Evolutionary conservation across 768 basidiomycete species (phyloP), one percentile per base, ranked within the genome.

Genomic region (Sistotremastrum suecicum): DNA sequence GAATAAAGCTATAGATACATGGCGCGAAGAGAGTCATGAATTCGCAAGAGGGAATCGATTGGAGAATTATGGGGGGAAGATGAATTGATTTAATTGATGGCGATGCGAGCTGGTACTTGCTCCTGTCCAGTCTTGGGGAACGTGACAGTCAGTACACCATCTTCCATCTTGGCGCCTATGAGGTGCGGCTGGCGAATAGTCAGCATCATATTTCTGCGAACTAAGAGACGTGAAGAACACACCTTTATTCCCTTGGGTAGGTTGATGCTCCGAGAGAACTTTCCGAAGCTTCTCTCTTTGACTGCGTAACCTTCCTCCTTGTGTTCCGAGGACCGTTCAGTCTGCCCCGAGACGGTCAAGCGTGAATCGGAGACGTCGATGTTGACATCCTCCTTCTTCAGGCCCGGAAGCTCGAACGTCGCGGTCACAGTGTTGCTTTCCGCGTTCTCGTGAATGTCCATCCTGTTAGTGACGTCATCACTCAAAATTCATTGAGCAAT

Each of bases 371-470:
- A 64, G 12, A 75, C 56, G 43, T 75, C 66, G 42, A 76, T 69
- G 34, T 58, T 52, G 38, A 76, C 63, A 42, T 66, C 62, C 38
- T 71, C 66, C 44, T 72, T 70, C 44, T 64, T 69, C 44, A 76
- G 54, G 6, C 76, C 74, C 4, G 76, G 75, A 1, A 75, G 58
- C 52, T 77, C 78, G 46, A 78, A 73, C 5, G 67, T 66, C 7
- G 72, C 74, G 2, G 69, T 72, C 30, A 75, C 66, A 12, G 52
- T 47, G 50, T 68, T 67, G n/a, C 54, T 53, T 1, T 65, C 62
- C 10, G 61, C 50, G 43, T 67, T 62, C 53, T 74, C 71, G 52
- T 73, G 69, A 8, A 77, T 58, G 50, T 77, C 72, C 68, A 78
- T 70, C 51, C 76, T 77, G 50, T 1, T 32, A 20, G 33, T 32